Evolutionary conservation across 345 rosid genomes (phyloP), one percentile per base, ranked within the genome.

Genomic region (Salix arbutifolia): DNA sequence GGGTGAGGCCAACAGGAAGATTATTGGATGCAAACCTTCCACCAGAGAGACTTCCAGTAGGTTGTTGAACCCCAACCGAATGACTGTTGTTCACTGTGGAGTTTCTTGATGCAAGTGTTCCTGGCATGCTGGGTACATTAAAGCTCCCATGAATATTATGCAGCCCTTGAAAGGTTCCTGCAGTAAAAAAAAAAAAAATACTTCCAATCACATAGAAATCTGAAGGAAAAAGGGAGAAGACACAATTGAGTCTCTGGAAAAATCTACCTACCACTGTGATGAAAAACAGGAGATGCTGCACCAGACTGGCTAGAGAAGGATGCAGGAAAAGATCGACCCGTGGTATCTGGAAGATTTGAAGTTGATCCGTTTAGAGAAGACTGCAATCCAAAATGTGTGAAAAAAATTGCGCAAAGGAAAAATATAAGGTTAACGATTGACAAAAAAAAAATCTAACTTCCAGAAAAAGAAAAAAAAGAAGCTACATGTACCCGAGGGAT

Each of bases 231-330:
- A 11, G 50, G 23, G 10, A 13, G n/a, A 38, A 8, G 42, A 69
- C 64, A 58, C 21, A 25, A 44, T 70, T 26, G 18, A 37, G 77
- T 71, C 68, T 38, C 68, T 65, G 78, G 33, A 40, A 76, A 70
- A 76, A 75, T 52, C n/a, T 58, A 82, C 88, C 66, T 83, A 92
- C 94, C 97, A 42, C 77, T 79, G 79, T 91, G 96, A 89, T 89
- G 96, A 79, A 85, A 91, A 83, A 84, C 87, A 65, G 98, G 95
- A 67, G 98, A 91, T 4, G 90, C 95, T 9, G 89, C 96, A 77
- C 97, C 99, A 82, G 97, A 90, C 82, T 92, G 99, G 80, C 92
- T 95, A 75, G 99, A 91, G 85, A 90, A 96, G 66, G 98, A 96
- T 81, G 94, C 52, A 5, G 91, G 64, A 80, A 91, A 96, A 69